Evolutionary conservation across 208 protist genomes (phyloP), one percentile per base, ranked within the genome.

Genomic region (Acanthamoeba quina): DNA sequence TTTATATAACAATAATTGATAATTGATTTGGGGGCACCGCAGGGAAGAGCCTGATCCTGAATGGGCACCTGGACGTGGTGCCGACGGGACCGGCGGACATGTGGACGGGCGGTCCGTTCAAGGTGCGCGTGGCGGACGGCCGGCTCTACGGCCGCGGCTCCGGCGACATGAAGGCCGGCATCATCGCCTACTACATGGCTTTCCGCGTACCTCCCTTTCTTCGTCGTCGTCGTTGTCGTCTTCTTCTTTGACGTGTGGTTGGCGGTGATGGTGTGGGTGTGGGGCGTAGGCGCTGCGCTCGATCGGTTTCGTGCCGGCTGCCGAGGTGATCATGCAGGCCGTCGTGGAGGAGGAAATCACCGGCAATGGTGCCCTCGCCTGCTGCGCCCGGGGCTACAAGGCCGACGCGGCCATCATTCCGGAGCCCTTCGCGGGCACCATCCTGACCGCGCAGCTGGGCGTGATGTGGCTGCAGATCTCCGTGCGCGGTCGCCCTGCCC

Each of bases 131-230:
- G 3, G 94, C 96, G 52, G 94, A 96, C 49, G 95, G 95, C 17
- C 44, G 95, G n/a, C 60, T 96, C 15, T 96, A 96, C 56, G 95
- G 95, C 34, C 80, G 95, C 41, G 95, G 95, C 11, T 64, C 60
- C 60, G 95, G 95, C 80, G 95, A 96, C 90, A 96, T 96, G 95
- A 96, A 96, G 68, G 95, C 95, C 24, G 95, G 95, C 66, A 54
- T 96, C 9, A 56, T 96, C n/a, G 93, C 95, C 29, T 96, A 94
- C 29, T 90, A 94, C 29, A 96, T 96, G 72, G 95, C 95, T 29
- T 92, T 85, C 49, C 94, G 94, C 60, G 95, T 94, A 60, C 64
- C 24, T 47, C 10, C 31, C 68, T 19, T 76, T 37, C 68, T 2
- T n/a, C 11, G 21, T 19, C n/a, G 2, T 24, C n/a, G 13, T 9